These are phyloP conservation scores for Arachnopeziza araneosa DNA, from an alignment of 2,329 filamentous ascomycete species.

Conservation along the genomic window DNA sequence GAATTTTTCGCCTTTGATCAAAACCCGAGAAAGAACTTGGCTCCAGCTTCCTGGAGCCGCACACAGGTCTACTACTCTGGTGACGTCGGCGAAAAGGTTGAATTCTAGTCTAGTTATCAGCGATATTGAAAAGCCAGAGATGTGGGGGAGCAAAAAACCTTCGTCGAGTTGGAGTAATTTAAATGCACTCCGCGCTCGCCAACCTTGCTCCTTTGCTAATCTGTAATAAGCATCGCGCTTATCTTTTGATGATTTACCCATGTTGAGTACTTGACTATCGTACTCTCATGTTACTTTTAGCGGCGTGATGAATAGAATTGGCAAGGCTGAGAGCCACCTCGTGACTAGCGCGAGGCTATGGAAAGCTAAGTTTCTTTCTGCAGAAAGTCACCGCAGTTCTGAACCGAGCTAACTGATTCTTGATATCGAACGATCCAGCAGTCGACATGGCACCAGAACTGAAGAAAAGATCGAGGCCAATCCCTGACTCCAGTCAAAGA, in stretches of 20 bases:
- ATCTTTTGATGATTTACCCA: slow-evolving; percentile 98
- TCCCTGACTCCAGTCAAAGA: slow-evolving; percentile 18
- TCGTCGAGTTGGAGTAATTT: slow-evolving; percentile 94
- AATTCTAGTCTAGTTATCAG: slow-evolving; percentile 55
- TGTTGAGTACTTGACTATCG: no score
- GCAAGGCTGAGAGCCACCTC: slow-evolving; percentile 21
- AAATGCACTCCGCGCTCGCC: slow-evolving; percentile 93
- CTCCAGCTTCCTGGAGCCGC: slow-evolving; percentile 97
- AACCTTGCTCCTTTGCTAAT: slow-evolving; percentile 97
- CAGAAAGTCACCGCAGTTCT: slow-evolving; percentile 2
- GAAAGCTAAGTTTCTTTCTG: slow-evolving; percentile 5
- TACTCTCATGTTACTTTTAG: no score
- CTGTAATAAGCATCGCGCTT: slow-evolving; percentile 98
- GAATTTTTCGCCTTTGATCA: slow-evolving; percentile 91
- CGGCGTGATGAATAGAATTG: not conserved
- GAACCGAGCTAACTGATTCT: not conserved
- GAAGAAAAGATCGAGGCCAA: slow-evolving; percentile 26
- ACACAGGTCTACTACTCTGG: slow-evolving; percentile 90
- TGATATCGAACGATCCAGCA: not conserved
- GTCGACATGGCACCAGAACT: slow-evolving; percentile 24
- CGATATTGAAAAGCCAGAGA: not conserved
- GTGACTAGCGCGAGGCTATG: slow-evolving; percentile 18
- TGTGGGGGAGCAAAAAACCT: slow-evolving; percentile 38
- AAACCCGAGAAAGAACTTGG: slow-evolving; percentile 85
- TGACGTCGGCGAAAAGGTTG: slow-evolving; percentile 85